A percentile compares a stretch with the other conserved stretches of the same genome.
phyloP scores from a whole-genome alignment of 2,329 filamentous ascomycete species.

The Podosphaera fusca region DNA sequence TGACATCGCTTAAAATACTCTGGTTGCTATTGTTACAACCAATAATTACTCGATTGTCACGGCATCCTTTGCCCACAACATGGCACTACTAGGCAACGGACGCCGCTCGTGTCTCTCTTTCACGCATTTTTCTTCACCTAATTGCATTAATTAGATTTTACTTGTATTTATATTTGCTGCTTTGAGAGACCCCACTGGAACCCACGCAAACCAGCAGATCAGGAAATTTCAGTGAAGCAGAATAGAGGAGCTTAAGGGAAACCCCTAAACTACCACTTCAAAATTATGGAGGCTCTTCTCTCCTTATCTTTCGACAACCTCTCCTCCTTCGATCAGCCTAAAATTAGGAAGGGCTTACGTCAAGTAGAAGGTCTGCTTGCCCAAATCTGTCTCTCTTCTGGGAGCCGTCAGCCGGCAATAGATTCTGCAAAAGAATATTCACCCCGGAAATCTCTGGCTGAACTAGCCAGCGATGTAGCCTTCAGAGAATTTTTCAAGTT shows the following conservation, averaged over 20 bases:
- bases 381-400: constrained; percentile 56
- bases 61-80: not conserved
- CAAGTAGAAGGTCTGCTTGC: constrained; percentile 87
- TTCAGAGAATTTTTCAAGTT: constrained; percentile 92
- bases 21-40: not conserved
- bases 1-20: not conserved
- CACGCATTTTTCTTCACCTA: not conserved
- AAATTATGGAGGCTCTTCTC: constrained; percentile 66
- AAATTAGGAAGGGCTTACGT: constrained; percentile 79
- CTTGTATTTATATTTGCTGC: too few relatives aligned
- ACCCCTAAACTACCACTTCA: not conserved
- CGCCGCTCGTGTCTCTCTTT: not conserved
- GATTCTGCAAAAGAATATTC: constrained; percentile 17
- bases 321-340: constrained; percentile 70
- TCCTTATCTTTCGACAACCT: constrained; percentile 72
- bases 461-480: constrained; percentile 60
- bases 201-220: too few relatives aligned
- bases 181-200: too few relatives aligned
- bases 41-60: not conserved
- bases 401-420: constrained; percentile 11
- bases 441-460: constrained; percentile 36
- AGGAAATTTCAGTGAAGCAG: too few relatives aligned
- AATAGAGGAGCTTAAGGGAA: not conserved
- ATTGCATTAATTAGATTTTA: not conserved
- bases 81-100: not conserved